A percentile compares a stretch with the other conserved stretches of the same genome.
Conservation (phyloP, 495 filamentous ascomycete genomes). For the Penicillium angulare region DNA sequence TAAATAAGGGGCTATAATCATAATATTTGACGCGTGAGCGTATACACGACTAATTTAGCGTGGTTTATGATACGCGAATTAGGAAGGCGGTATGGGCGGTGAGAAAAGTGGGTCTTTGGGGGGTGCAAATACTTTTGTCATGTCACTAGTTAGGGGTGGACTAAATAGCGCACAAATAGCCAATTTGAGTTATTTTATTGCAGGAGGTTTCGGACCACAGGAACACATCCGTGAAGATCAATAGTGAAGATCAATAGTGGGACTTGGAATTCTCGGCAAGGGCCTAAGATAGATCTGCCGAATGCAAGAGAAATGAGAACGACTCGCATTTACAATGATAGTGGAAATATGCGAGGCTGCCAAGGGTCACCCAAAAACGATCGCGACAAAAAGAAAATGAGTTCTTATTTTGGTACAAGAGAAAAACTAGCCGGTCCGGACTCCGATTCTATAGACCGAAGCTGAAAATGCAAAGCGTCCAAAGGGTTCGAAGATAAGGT, state of each 20-base stretch:
- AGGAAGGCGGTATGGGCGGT: constrained; percentile 6
- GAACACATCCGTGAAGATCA: no score
- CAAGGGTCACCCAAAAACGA: no score
- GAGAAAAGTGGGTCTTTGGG: background rate
- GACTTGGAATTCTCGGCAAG: no score
- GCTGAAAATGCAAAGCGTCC: constrained; percentile 31
- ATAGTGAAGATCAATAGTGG: no score
- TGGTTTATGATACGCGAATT: constrained; percentile 1
- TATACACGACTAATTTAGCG: background rate
- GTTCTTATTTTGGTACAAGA: constrained; percentile 44
- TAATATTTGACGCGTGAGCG: background rate
- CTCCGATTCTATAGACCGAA: constrained; percentile 22
- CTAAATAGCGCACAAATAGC: no score
- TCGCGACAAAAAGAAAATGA: constrained; percentile 40
- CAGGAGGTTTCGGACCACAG: no score
- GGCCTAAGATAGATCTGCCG: no score
- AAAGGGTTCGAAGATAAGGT: constrained; percentile 3
- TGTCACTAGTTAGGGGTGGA: no score
- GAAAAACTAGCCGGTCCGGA: constrained; percentile 26
- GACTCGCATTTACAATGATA: no score
- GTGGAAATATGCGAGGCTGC: no score
- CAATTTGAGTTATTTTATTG: no score
- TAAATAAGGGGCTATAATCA: background rate
- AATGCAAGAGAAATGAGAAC: no score
- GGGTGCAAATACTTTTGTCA: constrained; percentile 6